Evolutionary conservation across 306 rosid species (phyloP), one percentile per base, ranked within the genome.

Genomic region (Spatholobus suberectus): DNA sequence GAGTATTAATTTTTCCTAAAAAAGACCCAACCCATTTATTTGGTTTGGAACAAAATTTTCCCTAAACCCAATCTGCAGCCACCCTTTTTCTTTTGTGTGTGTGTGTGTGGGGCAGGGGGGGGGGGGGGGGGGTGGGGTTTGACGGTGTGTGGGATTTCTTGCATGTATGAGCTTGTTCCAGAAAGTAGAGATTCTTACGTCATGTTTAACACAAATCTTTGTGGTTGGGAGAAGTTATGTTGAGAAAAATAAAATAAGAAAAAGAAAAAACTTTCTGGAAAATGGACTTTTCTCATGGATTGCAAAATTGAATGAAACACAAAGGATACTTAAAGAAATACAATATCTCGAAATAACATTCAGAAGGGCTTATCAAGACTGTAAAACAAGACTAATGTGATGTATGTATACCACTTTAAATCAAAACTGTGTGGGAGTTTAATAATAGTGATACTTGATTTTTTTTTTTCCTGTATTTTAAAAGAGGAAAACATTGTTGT

Each of bases 401-500:
- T 34, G 26, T 70, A 69, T 71, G 20, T 65, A n/a, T 69, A 57
- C 32, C 24, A 6, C 54, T 61, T 72, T 23, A 73, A 63, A 35
- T 26, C 3, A 37, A 49, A 81, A 35, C 46, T 47, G 67, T n/a
- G 11, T 14, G 47, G 51, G 27, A 40, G 17, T 43, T 49, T 29
- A 14, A 35, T 71, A 18, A 54, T 44, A 41, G 34, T 34, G 66
- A 73, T 72, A 75, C 84, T 35, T 55, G 71, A 44, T n/a, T 84
- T 47, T 57, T 34, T n/a, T 84, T 47, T 57, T 34, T n/a, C 23
- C 57, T 52, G 23, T 54, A 67, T 84, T 41, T 57, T 74, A 74
- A 65, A 80, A 26, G 54, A 58, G 65, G 68, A 72, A 59, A 43
- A 65, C 4, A 21, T 57, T 38, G 59, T 47, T 21, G 27, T 11